A percentile compares a stretch with the other conserved stretches of the same genome.
Conservation (phyloP, 352 stramenopile species). For the Phytopythium litorale region DNA sequence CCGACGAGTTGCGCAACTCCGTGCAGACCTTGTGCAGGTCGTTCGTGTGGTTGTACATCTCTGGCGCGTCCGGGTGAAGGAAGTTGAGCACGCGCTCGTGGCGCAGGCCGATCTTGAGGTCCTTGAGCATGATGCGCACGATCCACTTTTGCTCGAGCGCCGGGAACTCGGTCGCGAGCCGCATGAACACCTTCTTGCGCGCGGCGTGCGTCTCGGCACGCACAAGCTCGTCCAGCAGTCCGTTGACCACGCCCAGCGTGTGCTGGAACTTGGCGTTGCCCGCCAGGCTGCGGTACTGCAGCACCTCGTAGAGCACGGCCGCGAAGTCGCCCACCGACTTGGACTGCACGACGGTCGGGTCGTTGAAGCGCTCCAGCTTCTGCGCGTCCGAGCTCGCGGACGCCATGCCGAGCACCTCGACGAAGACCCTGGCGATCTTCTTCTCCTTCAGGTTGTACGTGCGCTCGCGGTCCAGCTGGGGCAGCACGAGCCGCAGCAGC, state of each 20-base stretch:
- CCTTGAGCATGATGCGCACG: slow-evolving; percentile 79
- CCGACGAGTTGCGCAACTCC: slow-evolving; percentile 69
- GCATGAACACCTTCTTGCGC: slow-evolving; percentile 66
- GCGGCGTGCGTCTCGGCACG: slow-evolving; percentile 32
- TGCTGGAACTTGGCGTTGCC: slow-evolving; percentile 36
- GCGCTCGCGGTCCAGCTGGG: slow-evolving; percentile 78
- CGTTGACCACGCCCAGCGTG: slow-evolving; percentile 61
- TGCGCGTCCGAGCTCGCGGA: slow-evolving; percentile 61
- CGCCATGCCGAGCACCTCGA: slow-evolving; percentile 68
- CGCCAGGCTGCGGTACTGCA: slow-evolving; percentile 57
- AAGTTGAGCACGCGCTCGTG: slow-evolving; percentile 79
- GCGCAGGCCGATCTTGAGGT: slow-evolving; percentile 80
- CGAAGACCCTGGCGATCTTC: slow-evolving; percentile 80
- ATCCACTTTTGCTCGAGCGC: slow-evolving; percentile 83
- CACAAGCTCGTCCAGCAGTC: slow-evolving; percentile 53
- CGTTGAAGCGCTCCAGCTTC: slow-evolving; percentile 79
- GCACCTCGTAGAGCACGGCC: slow-evolving; percentile 66
- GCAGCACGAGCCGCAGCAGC: slow-evolving; percentile 67
- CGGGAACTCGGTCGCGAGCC: slow-evolving; percentile 67
- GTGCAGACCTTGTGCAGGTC: slow-evolving; percentile 74
- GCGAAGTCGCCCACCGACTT: slow-evolving; percentile 83
- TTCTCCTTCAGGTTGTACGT: slow-evolving; percentile 88
- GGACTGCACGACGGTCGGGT: slow-evolving; percentile 75
- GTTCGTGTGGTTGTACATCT: slow-evolving; percentile 89
- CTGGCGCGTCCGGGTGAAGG: slow-evolving; percentile 74